Conservation (phyloP, 371 early-diverging fungal species). For the Rhizopus microsporus region DNA sequence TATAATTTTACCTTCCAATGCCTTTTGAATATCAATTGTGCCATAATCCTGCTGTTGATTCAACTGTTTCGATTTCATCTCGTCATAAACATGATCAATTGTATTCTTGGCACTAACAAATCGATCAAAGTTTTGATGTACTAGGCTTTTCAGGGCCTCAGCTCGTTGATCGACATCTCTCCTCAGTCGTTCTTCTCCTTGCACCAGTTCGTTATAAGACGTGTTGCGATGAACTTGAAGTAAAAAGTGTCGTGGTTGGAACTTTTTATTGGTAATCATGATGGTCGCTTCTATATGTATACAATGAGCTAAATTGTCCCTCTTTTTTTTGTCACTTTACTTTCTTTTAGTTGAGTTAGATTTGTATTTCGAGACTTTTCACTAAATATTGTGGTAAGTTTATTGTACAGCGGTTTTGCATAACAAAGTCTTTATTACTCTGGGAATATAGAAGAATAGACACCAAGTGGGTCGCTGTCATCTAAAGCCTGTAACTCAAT, state of each 20-base stretch:
- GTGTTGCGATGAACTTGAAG: slow-evolving; percentile 84
- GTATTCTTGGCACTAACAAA: slow-evolving; percentile 95
- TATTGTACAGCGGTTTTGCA: background rate
- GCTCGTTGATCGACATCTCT: slow-evolving; percentile 78
- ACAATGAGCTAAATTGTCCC: background rate
- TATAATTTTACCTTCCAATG: slow-evolving; percentile 36
- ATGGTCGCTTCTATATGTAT: slow-evolving; percentile 37
- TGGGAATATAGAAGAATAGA: slow-evolving; percentile 46
- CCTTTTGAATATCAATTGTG: slow-evolving; percentile 47
- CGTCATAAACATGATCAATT: slow-evolving; percentile 91
- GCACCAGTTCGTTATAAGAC: slow-evolving; percentile 75
- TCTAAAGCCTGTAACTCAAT: slow-evolving; percentile 41
- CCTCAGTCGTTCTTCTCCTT: slow-evolving; percentile 73
- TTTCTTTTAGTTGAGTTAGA: slow-evolving; percentile 46
- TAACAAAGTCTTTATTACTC: slow-evolving; percentile 27
- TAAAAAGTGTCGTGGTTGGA: slow-evolving; percentile 80
- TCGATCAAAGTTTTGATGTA: slow-evolving; percentile 93
- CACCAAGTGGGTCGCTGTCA: slow-evolving; percentile 48
- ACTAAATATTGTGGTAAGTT: slow-evolving; percentile 13
- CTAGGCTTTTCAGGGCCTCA: slow-evolving; percentile 83
- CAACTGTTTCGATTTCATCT: slow-evolving; percentile 83
- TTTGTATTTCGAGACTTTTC: slow-evolving; percentile 36
- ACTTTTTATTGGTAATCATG: slow-evolving; percentile 66
- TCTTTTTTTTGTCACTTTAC: slow-evolving; percentile 24
- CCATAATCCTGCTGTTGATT: slow-evolving; percentile 83